phyloP scores from a whole-genome alignment of 805 yeast species.

The Candida lessepsii region DNA sequence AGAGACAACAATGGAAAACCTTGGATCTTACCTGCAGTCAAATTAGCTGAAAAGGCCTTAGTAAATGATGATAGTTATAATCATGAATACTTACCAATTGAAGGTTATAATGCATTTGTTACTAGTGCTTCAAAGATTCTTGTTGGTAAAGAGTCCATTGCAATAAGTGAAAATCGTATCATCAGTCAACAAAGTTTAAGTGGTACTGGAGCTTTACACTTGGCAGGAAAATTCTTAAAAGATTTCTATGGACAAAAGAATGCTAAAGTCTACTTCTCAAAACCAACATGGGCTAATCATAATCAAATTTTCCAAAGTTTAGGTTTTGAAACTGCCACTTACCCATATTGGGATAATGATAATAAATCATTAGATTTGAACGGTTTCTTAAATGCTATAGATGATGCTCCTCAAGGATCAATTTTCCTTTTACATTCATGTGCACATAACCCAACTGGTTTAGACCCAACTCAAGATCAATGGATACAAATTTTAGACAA shows the following conservation, averaged over 20 bases:
- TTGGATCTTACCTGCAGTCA: conserved; percentile 70
- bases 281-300: conserved; percentile 99
- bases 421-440: conserved; percentile 86
- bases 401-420: conserved; percentile 71
- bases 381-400: conserved; percentile 64
- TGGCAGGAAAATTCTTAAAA: conserved; percentile 72
- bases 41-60: conserved; percentile 63
- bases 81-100: conserved; percentile 86
- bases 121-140: conserved; percentile 71
- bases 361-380: conserved; percentile 69
- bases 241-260: conserved; percentile 43
- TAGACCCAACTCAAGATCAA: conserved; percentile 82
- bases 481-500: conserved; percentile 73
- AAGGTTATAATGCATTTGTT: conserved; percentile 70
- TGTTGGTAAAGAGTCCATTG: conserved; percentile 58
- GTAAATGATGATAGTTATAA: conserved; percentile 60
- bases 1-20: conserved; percentile 69
- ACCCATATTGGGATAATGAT: conserved; percentile 83
- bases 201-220: conserved; percentile 89
- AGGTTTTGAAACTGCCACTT: conserved; percentile 65
- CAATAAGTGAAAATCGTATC: conserved; percentile 46
- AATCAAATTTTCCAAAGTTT: conserved; percentile 70
- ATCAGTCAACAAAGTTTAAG: conserved; percentile 75
- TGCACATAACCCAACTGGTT: conserved; percentile 97
- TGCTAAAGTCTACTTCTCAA: conserved; percentile 63